Evolutionary conservation across 2,329 filamentous ascomycete genomes (phyloP), one percentile per base, ranked within the genome.

Genomic region (Xylaria sp.): DNA sequence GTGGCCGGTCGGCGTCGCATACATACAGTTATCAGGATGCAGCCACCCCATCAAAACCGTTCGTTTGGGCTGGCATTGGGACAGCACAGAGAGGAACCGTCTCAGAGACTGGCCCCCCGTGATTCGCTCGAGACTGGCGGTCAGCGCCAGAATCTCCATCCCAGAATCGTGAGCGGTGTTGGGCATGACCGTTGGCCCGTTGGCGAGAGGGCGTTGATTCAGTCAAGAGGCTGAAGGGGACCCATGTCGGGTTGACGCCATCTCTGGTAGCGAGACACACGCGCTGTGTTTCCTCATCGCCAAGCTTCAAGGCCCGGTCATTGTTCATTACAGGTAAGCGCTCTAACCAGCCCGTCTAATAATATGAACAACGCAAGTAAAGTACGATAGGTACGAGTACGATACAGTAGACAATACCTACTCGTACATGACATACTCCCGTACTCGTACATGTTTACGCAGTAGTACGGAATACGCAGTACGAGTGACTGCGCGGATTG

Each of bases 81-180:
- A 59, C 61, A 63, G 54, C 61, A 57, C 59, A 63, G 59, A 59
- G 37, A 59, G 52, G 53, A 52, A 54, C 60, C 54, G 44, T 61
- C 59, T 59, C 44, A 47, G 37, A 13, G 37, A 11, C 54, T 46
- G 52, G 42, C 47, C 23, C 23, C 4, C 23, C 18, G 5, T 51
- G 56, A 63, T 63, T 59, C 54, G 59, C 23, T 59, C 56, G 50
- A 47, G 59, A 61, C 53, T 61, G 54, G 61, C 59, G 61, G 61
- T 61, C 59, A 63, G 54, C 1, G 54, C 46, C 42, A 46, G n/a
- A 13, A 13, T 42, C 5, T 42, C 39, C 18, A 50, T 55, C 56
- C 34, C 35, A 39, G 10, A 50, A 50, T 55, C 52, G n/a, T 59
- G 51, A 46, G 46, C 19, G 53, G 51, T 57, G 57, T 59, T 61